Conservation (phyloP, 73 alveolate species). For the Tetrahymena malaccensis region DNA sequence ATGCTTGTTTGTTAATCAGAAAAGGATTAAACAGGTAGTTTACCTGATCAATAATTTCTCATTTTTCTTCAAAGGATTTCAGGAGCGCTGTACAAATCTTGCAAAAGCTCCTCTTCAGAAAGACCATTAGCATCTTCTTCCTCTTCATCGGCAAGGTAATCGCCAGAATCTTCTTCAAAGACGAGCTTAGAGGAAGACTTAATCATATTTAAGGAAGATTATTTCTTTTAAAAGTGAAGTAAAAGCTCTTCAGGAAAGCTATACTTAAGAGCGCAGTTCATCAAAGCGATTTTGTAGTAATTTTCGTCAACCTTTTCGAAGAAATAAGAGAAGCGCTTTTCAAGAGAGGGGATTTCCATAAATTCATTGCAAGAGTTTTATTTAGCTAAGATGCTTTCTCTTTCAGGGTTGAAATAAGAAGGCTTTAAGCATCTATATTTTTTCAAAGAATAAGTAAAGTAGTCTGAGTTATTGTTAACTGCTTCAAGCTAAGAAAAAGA, state of each 20-base stretch:
- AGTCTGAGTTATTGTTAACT: not conserved
- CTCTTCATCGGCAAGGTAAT: not conserved
- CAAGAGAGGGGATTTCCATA: not conserved
- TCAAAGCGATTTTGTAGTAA: not conserved
- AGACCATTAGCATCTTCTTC: not conserved
- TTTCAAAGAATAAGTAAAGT: not conserved
- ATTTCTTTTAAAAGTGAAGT: not conserved
- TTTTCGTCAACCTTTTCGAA: not conserved
- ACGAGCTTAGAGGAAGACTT: not conserved
- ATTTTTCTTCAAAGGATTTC: not conserved
- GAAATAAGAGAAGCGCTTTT: not conserved
- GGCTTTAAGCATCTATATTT: not conserved
- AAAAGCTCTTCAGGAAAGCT: not conserved
- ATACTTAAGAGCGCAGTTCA: not conserved
- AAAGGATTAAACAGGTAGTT: not conserved
- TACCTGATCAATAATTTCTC: not conserved
- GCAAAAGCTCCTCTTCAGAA: not conserved
- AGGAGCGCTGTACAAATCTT: not conserved
- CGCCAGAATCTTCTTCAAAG: not conserved
- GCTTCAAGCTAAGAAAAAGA: not conserved
- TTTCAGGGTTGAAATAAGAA: not conserved
- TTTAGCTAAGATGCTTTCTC: not conserved
- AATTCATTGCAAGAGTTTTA: not conserved
- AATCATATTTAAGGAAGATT: not conserved
- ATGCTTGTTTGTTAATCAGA: not conserved